These are phyloP conservation scores for Artemisia tridentata DNA, from an alignment of 129 eudicot genomes.

Conservation along the genomic window DNA sequence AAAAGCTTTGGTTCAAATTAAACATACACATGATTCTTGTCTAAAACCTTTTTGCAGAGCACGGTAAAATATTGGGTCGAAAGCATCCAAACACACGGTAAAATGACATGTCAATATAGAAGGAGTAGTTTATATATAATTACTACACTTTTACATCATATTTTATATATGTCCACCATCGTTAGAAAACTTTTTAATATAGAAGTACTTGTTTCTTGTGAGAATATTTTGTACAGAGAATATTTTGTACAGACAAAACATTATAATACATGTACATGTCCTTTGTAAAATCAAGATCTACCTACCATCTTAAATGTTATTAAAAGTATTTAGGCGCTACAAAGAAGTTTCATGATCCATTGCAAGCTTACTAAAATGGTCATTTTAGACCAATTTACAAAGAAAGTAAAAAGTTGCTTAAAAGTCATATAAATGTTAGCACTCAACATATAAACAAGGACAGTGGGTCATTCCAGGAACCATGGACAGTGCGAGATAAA, in stretches of 20 bases:
- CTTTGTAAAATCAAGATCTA: slow-evolving; percentile 19
- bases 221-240: slow-evolving; percentile 1
- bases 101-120: neutral
- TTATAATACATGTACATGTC: slow-evolving; percentile 17
- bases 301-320: neutral
- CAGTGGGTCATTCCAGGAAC: too few species aligned
- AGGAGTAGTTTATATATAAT: too few species aligned
- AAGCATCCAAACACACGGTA: neutral
- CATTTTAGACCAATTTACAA: too few species aligned
- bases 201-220: neutral
- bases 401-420: neutral
- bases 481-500: too few species aligned
- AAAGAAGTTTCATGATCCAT: too few species aligned
- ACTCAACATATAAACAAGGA: too few species aligned
- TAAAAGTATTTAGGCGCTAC: too few species aligned
- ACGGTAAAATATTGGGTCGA: too few species aligned
- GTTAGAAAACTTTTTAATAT: neutral
- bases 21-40: neutral
- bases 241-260: slow-evolving; percentile 2
- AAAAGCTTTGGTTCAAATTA: too few species aligned
- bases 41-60: neutral
- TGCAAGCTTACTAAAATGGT: too few species aligned
- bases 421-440: too few species aligned
- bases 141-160: neutral
- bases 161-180: neutral